Evolutionary conservation across 805 yeast species (phyloP), one percentile per base, ranked within the genome.

Genomic region (Wickerhamomyces alni): DNA sequence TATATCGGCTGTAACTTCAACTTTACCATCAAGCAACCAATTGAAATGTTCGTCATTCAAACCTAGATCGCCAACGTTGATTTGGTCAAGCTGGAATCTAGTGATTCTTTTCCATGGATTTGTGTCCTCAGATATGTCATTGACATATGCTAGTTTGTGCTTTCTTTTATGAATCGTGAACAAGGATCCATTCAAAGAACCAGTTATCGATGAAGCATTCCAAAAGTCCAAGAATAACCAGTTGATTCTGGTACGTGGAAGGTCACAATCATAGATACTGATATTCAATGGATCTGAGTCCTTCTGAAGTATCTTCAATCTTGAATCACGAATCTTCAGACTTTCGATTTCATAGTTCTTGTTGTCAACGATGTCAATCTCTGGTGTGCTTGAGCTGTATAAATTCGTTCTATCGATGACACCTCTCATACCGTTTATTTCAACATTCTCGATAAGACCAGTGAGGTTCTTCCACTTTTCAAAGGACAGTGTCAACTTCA

Each of bases 381-480:
- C 52, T 6, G 50, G 42, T 2, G 54, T 45, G n/a, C 47, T 45
- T 3, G 36, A 36, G n/a, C n/a, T n/a, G n/a, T 40, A 36, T 5
- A 44, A 38, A 12, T 39, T 25, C 0, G 82, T 69, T 41, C 93
- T 67, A 52, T 86, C 95, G 17, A 86, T 79, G 1, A 80, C 80
- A 7, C 99, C 98, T 26, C 91, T 71, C 50, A 91, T 68, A 0
- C 98, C 98, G 46, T 74, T 77, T 21, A 89, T 71, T 41, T 84
- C 87, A 44, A 87, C 73, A 39, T 79, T 84, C 41, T 87, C 80
- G 21, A 93, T 68, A 16, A 91, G 75, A 2, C 99, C 99, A 32
- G 76, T 72, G 0, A 96, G 94, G 44, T 82, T 74, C 42, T 91
- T 68, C 96, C 97, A 91, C 54, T 87, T 86, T 40, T 72, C 68